Evolutionary conservation across 1,284 basidiomycete species (phyloP), one percentile per base, ranked within the genome.

Genomic region (Cutaneotrichosporon sp.): DNA sequence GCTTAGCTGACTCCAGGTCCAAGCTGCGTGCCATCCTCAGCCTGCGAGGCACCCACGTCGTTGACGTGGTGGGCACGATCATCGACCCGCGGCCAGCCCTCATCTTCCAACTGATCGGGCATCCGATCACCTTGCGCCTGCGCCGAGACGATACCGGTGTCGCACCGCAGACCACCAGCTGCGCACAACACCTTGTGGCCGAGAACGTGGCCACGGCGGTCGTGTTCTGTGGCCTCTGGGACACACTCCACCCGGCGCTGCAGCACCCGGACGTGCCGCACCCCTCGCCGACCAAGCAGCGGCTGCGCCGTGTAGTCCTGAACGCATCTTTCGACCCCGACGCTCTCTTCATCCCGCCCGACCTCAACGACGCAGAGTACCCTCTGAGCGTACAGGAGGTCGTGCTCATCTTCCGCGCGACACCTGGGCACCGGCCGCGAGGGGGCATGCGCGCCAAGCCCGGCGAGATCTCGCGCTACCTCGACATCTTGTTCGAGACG

Each of bases 401-500:
- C 18, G 47, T 50, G 14, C 9, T 50, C 47, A 10, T 50, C 16
- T 50, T 50, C 27, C 47, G 27, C 18, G 47, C 47, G 20, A 27
- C 11, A 5, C 25, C 47, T 13, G 47, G 47, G 18, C 38, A 42
- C 38, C 38, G 38, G 8, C 18, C 38, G 18, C 38, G 38, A 4
- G 38, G 38, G 7, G 38, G 18, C 18, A 18, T 42, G 9, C 16
- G 14, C 6, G 47, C 47, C 5, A 18, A 25, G 16, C 27, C 25
- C 4, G 47, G 31, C 1, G 47, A 50, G 8, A 50, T 50, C 27
- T 11, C 8, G 8, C 47, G 47, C 13, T 50, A 50, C 27, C 13
- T 50, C 25, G 47, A 50, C 25, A 27, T 50, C 47, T 14, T 50
- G 47, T 50, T 50, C 18, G 47, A 50, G 27, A 50, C 47, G 8